These are phyloP conservation scores for Ceratopteris richardii DNA, from an alignment of 75 land plant species.

Conservation along the genomic window DNA sequence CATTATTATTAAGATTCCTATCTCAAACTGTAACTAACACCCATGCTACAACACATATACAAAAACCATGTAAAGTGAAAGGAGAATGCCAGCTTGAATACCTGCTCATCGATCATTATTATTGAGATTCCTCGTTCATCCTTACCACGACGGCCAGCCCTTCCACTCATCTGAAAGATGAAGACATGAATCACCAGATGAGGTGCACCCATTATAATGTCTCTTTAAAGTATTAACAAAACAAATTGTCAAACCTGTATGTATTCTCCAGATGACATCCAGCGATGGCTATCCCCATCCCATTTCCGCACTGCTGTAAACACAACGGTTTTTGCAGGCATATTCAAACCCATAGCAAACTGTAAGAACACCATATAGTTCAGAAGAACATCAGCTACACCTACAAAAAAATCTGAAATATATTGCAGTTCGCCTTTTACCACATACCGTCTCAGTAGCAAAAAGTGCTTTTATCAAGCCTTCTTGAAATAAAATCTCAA, in stretches of 20 bases:
- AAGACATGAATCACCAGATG: not conserved
- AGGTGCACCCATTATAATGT: not conserved
- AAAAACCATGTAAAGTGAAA: too few relatives aligned
- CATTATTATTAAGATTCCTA: too few relatives aligned
- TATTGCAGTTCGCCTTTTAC: too few relatives aligned
- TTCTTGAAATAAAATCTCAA: slow-evolving; percentile 52
- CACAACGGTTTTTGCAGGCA: slow-evolving; percentile 59
- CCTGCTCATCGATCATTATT: slow-evolving; percentile 50
- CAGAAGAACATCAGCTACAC: too few relatives aligned
- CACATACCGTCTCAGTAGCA: slow-evolving; percentile 60
- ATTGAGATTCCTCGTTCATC: slow-evolving; percentile 53
- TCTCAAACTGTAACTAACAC: too few relatives aligned
- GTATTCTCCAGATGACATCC: slow-evolving; percentile 48
- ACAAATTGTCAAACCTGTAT: slow-evolving; percentile 36
- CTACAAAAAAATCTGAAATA: not conserved
- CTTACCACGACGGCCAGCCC: slow-evolving; percentile 58
- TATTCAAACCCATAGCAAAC: slow-evolving; percentile 65
- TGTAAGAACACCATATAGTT: slow-evolving; percentile 1
- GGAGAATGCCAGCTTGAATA: too few relatives aligned
- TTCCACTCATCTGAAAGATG: slow-evolving; percentile 45
- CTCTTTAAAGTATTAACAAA: too few relatives aligned
- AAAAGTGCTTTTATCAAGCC: slow-evolving; percentile 54
- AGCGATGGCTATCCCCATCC: slow-evolving; percentile 53
- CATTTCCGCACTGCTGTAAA: slow-evolving; percentile 51
- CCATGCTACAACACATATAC: too few relatives aligned